These are phyloP conservation scores for Lasiodiplodia gonubiensis DNA, from an alignment of 2,329 filamentous ascomycete species.

Conservation along the genomic window DNA sequence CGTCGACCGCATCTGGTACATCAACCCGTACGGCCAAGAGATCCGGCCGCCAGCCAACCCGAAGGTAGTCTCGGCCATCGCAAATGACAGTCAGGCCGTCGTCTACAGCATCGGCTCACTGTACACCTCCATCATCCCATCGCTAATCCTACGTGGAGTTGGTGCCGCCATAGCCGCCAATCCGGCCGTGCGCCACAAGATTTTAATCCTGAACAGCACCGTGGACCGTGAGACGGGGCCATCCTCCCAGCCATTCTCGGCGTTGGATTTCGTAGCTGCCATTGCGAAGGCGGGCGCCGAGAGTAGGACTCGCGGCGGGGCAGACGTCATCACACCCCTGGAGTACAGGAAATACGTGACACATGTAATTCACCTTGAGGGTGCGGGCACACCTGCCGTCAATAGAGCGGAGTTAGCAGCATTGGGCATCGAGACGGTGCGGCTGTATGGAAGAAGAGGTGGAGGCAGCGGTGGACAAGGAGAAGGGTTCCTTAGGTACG, in stretches of 20 bases:
- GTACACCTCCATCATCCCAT: conserved; percentile 88
- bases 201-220: conserved; percentile 83
- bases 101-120: conserved; percentile 94
- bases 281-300: conserved; percentile 67
- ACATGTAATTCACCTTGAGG: conserved; percentile 81
- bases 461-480: conserved; percentile 45
- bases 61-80: conserved; percentile 73
- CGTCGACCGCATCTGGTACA: conserved; percentile 90
- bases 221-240: conserved; percentile 88
- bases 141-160: conserved; percentile 77
- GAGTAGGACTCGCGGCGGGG: conserved; percentile 40
- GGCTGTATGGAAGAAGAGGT: conserved; percentile 73
- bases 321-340: conserved; percentile 19
- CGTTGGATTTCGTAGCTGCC: conserved; percentile 80
- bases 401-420: conserved; percentile 66
- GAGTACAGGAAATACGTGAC: conserved; percentile 76
- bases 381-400: conserved; percentile 70
- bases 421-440: conserved; percentile 77
- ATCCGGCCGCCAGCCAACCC: conserved; percentile 85
- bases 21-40: conserved; percentile 97
- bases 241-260: conserved; percentile 66
- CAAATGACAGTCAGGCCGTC: conserved; percentile 65
- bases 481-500: conserved; percentile 69
- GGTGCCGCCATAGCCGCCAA: conserved; percentile 65
- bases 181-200: conserved; percentile 67